phyloP scores from a whole-genome alignment of 129 eudicot species.

The Centella asiatica region DNA sequence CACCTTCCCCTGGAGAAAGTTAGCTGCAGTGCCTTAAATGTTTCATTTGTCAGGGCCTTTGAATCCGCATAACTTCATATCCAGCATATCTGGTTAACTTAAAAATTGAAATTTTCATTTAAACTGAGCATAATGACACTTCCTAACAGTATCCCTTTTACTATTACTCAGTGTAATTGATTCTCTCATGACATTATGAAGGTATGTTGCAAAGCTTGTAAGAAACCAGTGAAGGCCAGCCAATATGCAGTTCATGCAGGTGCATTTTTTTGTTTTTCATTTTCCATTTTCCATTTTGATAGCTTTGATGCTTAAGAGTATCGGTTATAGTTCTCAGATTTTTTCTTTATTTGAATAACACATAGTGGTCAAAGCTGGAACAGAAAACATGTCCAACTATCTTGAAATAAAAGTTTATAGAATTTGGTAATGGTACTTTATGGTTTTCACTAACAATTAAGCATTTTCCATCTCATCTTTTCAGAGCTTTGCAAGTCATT shows the following conservation, averaged over 20 bases:
- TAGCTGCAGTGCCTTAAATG: too few species aligned
- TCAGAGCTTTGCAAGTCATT: conserved; percentile 70
- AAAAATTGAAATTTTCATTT: neutral
- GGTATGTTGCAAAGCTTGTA: conserved; percentile 84
- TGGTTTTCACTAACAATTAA: neutral
- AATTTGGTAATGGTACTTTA: neutral
- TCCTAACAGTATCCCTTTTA: neutral
- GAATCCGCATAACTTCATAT: too few species aligned
- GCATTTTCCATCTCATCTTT: conserved; percentile 9
- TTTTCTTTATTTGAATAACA: too few species aligned
- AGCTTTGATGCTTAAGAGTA: neutral
- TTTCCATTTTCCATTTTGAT: neutral
- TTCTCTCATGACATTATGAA: conserved; percentile 24
- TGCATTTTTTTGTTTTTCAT: conserved; percentile 12
- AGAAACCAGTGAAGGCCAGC: conserved; percentile 80
- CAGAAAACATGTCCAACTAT: too few species aligned
- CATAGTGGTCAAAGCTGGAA: too few species aligned
- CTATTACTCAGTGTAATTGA: conserved; percentile 1
- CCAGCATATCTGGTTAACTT: neutral
- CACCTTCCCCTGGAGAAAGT: too few species aligned
- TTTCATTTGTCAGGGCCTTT: neutral
- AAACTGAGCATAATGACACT: neutral
- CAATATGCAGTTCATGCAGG: conserved; percentile 80
- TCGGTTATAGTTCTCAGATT: neutral
- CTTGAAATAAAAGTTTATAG: too few species aligned